Evolutionary conservation across 2,329 filamentous ascomycete genomes (phyloP).

Genomic region (Ophiostoma sp.): DNA sequence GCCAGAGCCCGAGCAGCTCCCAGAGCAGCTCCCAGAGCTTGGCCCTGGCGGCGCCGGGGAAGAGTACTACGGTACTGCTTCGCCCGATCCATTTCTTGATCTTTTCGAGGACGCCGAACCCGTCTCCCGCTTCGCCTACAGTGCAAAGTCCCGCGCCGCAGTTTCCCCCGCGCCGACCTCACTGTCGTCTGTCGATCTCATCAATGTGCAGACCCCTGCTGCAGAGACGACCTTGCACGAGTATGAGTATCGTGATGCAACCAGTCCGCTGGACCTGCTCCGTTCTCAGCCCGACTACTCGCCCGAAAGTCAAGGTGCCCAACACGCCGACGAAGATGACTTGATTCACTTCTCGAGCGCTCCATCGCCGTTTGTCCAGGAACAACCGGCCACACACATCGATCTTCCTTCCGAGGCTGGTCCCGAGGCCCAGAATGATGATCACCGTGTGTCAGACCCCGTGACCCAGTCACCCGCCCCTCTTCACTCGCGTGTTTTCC

Average conservation of each 20-base stretch:
- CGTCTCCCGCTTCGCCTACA: neutral
- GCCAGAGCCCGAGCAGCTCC: neutral
- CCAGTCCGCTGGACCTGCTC: neutral
- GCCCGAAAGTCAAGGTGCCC: neutral
- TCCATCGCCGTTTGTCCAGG: constrained; percentile 15
- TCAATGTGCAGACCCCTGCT: constrained; percentile 22
- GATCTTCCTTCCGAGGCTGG: neutral
- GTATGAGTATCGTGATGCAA: constrained; percentile 2
- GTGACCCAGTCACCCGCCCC: neutral
- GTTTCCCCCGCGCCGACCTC: constrained; percentile 20
- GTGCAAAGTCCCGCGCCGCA: neutral
- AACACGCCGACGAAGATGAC: constrained; percentile 3
- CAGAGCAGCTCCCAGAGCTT: neutral
- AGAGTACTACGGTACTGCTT: constrained; percentile 1
- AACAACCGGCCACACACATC: constrained; percentile 1
- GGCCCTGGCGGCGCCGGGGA: constrained; percentile 1
- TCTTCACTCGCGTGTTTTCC: neutral
- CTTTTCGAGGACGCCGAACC: neutral
- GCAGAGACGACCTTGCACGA: neutral
- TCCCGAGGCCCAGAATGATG: neutral
- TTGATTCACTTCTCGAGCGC: constrained; percentile 16
- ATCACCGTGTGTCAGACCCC: neutral
- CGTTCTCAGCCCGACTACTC: constrained; percentile 7
- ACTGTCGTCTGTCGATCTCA: constrained; percentile 23
- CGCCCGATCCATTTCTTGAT: constrained; percentile 17